Base-by-base conservation (phyloP, 129 eudicot genomes). In the Pittosporum tobira region DNA sequence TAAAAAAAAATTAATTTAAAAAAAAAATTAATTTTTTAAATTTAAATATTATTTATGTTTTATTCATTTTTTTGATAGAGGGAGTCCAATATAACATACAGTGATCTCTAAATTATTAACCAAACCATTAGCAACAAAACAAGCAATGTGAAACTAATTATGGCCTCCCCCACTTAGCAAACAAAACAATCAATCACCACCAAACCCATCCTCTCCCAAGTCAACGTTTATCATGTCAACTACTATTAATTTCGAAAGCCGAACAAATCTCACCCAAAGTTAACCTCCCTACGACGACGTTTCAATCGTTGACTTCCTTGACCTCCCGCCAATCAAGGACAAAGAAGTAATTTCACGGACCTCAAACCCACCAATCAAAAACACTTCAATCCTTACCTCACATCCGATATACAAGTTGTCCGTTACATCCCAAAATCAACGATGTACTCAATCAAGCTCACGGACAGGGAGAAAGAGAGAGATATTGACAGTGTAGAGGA, bases 341-440 rank as follows among this genome's bases (percentile, higher is more conserved):
- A 12, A n/a, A 20, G 24, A 13, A 20, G 15, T 2, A 13, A 48
- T 5, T 10, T 2, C 14, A 13, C 67, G 72, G 72, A 67, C 50
- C 27, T 49, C 60, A 50, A 38, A 43, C 18, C 60, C 43, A 59
- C 40, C 50, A 12, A 23, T 38, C 8, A 50, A 68, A 49, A 18
- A 8, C 61, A 40, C 9, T 28, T 59, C 12, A 38, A 38, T 59
- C 44, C 40, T 10, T 26, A 0, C 21, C 11, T 37, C 23, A 13
- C 20, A 51, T 59, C 73, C 73, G 73, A 15, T 10, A 34, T 48
- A 2, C 63, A 36, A 23, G 11, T 57, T 65, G 62, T 56, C 70
- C 60, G 70, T 64, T 65, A 34, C 69, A 49, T 4, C 31, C 40
- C 26, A 37, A 64, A 60, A 26, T 43, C 53, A 25, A 60, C 19